Base-by-base conservation (phyloP, 2,329 filamentous ascomycete genomes). In the Pseudogymnoascus sp. region DNA sequence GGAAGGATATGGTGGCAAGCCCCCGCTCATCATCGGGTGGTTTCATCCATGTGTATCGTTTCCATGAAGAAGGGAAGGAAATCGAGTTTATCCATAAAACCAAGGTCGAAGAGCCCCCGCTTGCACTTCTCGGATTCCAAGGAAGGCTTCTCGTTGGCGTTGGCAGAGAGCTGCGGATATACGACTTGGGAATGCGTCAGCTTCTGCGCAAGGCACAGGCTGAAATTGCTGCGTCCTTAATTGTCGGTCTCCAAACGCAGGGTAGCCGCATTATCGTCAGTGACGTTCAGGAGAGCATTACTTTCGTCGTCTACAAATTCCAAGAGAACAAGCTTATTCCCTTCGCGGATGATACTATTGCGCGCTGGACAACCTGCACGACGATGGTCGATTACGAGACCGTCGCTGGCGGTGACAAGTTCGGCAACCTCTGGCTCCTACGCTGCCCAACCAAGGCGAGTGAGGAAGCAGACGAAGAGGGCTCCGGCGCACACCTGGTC, bases 301-400 rank as follows among this genome's bases (percentile, higher is more conserved):
- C 89, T 0, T 97, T 90, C 69, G 89, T 96, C 11, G 93, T 96
- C 23, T 97, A 96, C 80, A 97, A 99, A 75, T 87, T 88, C 47
- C 86, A 91, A 68, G 90, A 92, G 68, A 97, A 97, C 76, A 89
- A 89, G 70, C 80, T 99, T 59, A 96, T 99, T 65, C 90, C 93
- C 0, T 99, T 99, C 71, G 90, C 85, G 16, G 95, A 99, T 73
- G 95, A 99, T 73, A 89, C 87, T 5, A 83, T 97, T 66, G 83
- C 92, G 61, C 86, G 95, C 34, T 97, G 93, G 90, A 96, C 91
- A 1, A 96, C 91, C 0, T 90, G 90, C 69, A 89, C 90, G 0
- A 84, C 92, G 2, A 96, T 99, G 91, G 87, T 97, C 1, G 95
- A 99, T 76, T 99, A 99, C 75, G 95, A 99, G 74, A 96, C 95